Evolutionary conservation across 2,329 filamentous ascomycete genomes (phyloP).

Genomic region (Epichloe aotearoae): DNA sequence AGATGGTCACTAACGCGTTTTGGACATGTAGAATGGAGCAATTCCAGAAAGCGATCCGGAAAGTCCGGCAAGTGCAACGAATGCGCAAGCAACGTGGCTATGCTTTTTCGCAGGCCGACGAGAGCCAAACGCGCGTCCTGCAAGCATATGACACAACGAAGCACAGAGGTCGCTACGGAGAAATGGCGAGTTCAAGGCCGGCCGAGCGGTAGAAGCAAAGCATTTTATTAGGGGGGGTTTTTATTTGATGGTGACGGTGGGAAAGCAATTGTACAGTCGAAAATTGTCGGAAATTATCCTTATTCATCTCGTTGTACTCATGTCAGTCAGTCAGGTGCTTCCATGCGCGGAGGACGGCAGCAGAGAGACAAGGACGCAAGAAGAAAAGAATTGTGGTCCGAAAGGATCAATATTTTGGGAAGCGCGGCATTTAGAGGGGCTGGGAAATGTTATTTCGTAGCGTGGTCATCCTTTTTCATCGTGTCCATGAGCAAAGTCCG

Average conservation of each 20-base stretch:
- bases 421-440: too few relatives aligned
- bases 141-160: conserved; percentile 97
- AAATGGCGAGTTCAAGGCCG: conserved; percentile 56
- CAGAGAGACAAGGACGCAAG: too few relatives aligned
- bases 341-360: too few relatives aligned
- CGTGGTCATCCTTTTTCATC: not conserved
- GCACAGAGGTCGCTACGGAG: conserved; percentile 80
- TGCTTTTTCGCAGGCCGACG: conserved; percentile 94
- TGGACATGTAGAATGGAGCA: conserved; percentile 70
- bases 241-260: not conserved
- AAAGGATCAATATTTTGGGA: too few relatives aligned
- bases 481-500: not conserved
- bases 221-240: not conserved
- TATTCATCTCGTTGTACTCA: too few relatives aligned
- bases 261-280: not conserved
- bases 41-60: conserved; percentile 98
- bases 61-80: conserved; percentile 93
- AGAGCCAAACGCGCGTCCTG: conserved; percentile 85
- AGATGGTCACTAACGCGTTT: too few relatives aligned
- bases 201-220: conserved; percentile 9
- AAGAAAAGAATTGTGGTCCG: too few relatives aligned
- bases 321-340: too few relatives aligned
- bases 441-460: not conserved
- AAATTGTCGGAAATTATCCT: not conserved
- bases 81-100: conserved; percentile 99